A percentile compares a stretch with the other conserved stretches of the same genome.
phyloP scores from a whole-genome alignment of 331 rosid species.

The Malus hybrid region DNA sequence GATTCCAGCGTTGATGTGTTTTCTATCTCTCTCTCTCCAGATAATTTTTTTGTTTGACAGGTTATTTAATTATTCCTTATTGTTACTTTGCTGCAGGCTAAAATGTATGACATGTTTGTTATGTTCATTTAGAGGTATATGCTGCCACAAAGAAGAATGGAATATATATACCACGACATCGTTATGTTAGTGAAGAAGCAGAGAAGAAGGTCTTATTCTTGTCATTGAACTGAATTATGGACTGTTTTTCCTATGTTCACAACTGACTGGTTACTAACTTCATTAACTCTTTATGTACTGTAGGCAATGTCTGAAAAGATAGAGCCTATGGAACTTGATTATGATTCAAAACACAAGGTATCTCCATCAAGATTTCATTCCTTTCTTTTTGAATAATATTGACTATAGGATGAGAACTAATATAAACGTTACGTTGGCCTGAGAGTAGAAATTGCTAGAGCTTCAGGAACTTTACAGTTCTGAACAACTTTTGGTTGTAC shows the following conservation, averaged over 20 bases:
- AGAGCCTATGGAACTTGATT: constrained; percentile 86
- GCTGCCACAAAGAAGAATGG: too few species aligned
- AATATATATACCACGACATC: constrained; percentile 5
- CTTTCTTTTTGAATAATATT: constrained; percentile 3
- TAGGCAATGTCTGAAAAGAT: constrained; percentile 95
- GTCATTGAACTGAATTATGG: neutral
- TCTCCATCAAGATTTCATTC: constrained; percentile 10
- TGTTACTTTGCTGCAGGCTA: too few species aligned
- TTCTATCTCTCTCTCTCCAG: too few species aligned
- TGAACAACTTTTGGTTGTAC: constrained; percentile 70
- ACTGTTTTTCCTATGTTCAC: neutral
- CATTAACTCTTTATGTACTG: constrained; percentile 2
- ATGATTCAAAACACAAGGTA: constrained; percentile 96
- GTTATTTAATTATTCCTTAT: too few species aligned
- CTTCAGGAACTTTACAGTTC: constrained; percentile 84
- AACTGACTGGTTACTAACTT: neutral
- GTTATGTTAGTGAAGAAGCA: constrained; percentile 87
- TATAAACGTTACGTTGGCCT: constrained; percentile 6
- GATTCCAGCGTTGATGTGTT: too few species aligned
- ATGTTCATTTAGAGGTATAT: too few species aligned
- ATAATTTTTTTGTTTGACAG: too few species aligned
- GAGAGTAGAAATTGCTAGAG: constrained; percentile 67
- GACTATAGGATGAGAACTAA: constrained; percentile 7
- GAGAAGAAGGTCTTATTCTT: constrained; percentile 75
- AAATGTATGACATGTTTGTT: too few species aligned